Percentiles rank a stretch among this genome's conserved stretches.
phyloP scores from a whole-genome alignment of 805 yeast species.

The Kuraishia borneana region DNA sequence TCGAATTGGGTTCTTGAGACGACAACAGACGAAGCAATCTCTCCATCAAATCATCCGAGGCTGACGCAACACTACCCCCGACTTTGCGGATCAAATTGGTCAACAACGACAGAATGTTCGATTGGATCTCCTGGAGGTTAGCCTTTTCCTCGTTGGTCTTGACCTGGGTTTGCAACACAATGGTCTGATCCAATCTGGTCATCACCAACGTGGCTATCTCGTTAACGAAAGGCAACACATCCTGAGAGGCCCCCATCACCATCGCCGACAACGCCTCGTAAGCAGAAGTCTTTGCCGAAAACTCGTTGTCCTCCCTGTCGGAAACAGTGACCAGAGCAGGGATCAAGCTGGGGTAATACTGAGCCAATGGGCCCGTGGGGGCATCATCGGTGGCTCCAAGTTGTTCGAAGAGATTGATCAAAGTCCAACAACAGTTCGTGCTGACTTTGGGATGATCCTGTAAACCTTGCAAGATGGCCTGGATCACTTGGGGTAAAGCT shows the following conservation, averaged over 20 bases:
- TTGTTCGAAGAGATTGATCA: slow-evolving; percentile 86
- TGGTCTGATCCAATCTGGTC: slow-evolving; percentile 60
- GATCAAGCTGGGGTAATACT: slow-evolving; percentile 56
- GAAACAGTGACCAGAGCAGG: slow-evolving; percentile 64
- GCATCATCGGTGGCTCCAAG: slow-evolving; percentile 44
- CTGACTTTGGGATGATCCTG: slow-evolving; percentile 87
- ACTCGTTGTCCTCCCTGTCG: slow-evolving; percentile 69
- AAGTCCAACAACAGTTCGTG: slow-evolving; percentile 97
- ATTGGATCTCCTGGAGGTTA: slow-evolving; percentile 80
- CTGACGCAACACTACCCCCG: slow-evolving; percentile 49
- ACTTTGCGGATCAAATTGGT: slow-evolving; percentile 80
- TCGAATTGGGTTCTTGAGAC: slow-evolving; percentile 49
- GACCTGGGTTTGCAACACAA: slow-evolving; percentile 47
- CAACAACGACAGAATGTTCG: slow-evolving; percentile 65
- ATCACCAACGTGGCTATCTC: slow-evolving; percentile 67
- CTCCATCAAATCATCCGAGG: slow-evolving; percentile 78
- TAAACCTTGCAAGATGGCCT: slow-evolving; percentile 71
- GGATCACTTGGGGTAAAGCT: slow-evolving; percentile 61
- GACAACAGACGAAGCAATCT: slow-evolving; percentile 65
- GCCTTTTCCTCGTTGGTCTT: slow-evolving; percentile 60
- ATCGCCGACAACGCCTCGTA: slow-evolving; percentile 84
- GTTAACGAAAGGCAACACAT: slow-evolving; percentile 57
- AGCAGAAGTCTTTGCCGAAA: slow-evolving; percentile 87
- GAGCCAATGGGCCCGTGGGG: slow-evolving; percentile 55
- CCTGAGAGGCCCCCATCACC: slow-evolving; percentile 64